Conservation (phyloP, 441 rosid species). For the Populus hybrid region DNA sequence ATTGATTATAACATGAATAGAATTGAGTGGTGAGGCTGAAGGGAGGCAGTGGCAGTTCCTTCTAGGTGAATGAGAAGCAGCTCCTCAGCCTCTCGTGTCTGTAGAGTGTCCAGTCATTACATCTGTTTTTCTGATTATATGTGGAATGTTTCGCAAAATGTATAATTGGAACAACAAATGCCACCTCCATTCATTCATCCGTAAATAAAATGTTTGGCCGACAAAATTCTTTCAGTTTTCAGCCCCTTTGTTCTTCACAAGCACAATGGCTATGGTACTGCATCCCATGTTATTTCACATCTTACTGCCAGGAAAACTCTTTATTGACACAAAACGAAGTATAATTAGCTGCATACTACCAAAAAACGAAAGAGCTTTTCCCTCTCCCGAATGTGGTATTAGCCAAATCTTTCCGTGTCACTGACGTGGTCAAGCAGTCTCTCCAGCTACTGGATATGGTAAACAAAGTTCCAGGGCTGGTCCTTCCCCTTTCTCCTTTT, state of each 20-base stretch:
- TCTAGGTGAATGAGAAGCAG: background rate
- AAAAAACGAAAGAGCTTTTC: too few species aligned
- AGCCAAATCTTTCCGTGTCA: too few species aligned
- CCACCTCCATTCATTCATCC: constrained; percentile 38
- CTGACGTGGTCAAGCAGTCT: too few species aligned
- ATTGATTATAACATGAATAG: constrained; percentile 6
- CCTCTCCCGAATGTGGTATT: too few species aligned
- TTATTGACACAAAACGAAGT: too few species aligned
- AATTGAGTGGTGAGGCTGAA: constrained; percentile 16
- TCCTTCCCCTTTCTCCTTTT: too few species aligned
- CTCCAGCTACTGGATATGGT: too few species aligned
- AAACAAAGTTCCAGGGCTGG: too few species aligned
- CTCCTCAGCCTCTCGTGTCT: background rate
- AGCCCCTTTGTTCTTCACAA: background rate
- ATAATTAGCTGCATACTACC: too few species aligned
- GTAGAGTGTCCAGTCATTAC: constrained; percentile 23
- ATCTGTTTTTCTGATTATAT: constrained; percentile 40
- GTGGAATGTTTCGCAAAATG: constrained; percentile 23
- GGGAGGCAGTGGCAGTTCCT: constrained; percentile 11
- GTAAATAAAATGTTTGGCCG: constrained; percentile 21
- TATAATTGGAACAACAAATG: constrained; percentile 44
- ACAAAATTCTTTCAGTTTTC: background rate
- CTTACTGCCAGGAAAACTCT: too few species aligned
- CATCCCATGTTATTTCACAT: too few species aligned
- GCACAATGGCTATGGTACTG: background rate